Evolutionary conservation across 176 grass and related monocot genomes (phyloP).

Genomic region (Cymbopogon citratus): DNA sequence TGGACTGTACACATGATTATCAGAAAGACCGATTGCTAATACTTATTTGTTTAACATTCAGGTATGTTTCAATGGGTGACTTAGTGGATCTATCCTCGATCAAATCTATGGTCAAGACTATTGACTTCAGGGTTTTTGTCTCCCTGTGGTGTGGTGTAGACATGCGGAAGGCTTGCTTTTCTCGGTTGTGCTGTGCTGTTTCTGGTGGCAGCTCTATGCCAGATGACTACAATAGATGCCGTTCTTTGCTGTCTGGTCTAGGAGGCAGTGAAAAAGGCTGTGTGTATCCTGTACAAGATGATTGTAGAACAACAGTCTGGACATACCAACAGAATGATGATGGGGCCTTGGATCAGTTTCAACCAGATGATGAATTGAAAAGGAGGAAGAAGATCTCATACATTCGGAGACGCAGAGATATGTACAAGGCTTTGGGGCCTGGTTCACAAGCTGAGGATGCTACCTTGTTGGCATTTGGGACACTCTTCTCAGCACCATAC

Average conservation of each 20-base stretch:
- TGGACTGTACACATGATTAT: not conserved
- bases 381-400: slow-evolving; percentile 73
- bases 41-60: slow-evolving; percentile 38
- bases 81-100: slow-evolving; percentile 73
- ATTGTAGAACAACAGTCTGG: slow-evolving; percentile 91
- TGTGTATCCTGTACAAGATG: slow-evolving; percentile 68
- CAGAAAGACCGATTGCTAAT: not conserved
- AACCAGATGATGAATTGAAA: slow-evolving; percentile 73
- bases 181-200: slow-evolving; percentile 61
- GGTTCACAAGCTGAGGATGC: slow-evolving; percentile 64
- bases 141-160: slow-evolving; percentile 71
- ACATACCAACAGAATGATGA: slow-evolving; percentile 57
- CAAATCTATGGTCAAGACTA: slow-evolving; percentile 49
- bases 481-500: slow-evolving; percentile 84
- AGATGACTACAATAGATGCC: slow-evolving; percentile 59
- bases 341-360: slow-evolving; percentile 70
- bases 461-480: slow-evolving; percentile 82
- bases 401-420: slow-evolving; percentile 64
- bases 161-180: slow-evolving; percentile 63
- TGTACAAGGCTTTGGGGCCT: slow-evolving; percentile 71
- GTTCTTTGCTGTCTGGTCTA: slow-evolving; percentile 64
- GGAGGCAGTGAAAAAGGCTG: slow-evolving; percentile 43
- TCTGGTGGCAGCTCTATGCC: slow-evolving; percentile 36
- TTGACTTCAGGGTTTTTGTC: slow-evolving; percentile 87
- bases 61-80: slow-evolving; percentile 79